Base-by-base conservation (phyloP, 2,329 filamentous ascomycete species). In the Parastagonospora nodorum region DNA sequence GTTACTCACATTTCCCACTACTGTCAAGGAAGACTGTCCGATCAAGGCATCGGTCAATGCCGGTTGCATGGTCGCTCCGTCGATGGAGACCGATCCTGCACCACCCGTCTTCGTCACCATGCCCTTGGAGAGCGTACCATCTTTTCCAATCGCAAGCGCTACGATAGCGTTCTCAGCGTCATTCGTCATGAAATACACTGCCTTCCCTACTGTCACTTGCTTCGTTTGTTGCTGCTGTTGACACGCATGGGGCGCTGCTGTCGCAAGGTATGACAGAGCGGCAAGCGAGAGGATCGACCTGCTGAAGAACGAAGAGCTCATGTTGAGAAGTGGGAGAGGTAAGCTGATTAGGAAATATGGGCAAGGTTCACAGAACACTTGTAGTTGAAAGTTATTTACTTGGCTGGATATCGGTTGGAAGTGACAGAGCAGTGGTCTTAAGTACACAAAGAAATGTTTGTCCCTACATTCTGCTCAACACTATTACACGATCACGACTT, bases 131-230 rank as follows among this genome's bases (percentile, higher is more conserved):
- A 86, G 70, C 12, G 69, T 76, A 0, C 84, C 83, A 47, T 83
- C 71, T 0, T 55, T 39, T 0, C 64, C 70, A 30, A 85, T 76
- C 0, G 78, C 76, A 1, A 86, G 46, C 0, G 82, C 78, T 1
- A 84, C 73, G 2, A 86, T 74, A 0, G 75, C 65, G 45, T 85
- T 84, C 0, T 75, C 57, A 8, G 64, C 67, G 2, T 80, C 75
- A 57, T 87, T 87, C 31, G 79, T 83, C 33, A 84, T 69, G 46
- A 85, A 69, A 66, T 86, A 86, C 14, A 85, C 61, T 0, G 82
- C 82, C 61, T 80, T 81, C 27, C 58, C 66, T 35, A 41, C 48
- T 7, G 42, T 27, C 15, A 38, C 35, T 29, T 27, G n/a, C 12
- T 50, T 35, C 10, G 29, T 40, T 11, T 41, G 45, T 43, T 48